A percentile compares a stretch with the other conserved stretches of the same genome.
These are phyloP conservation scores for Berkeleyomyces rouxiae DNA, from an alignment of 2,329 filamentous ascomycete genomes.

Conservation along the genomic window DNA sequence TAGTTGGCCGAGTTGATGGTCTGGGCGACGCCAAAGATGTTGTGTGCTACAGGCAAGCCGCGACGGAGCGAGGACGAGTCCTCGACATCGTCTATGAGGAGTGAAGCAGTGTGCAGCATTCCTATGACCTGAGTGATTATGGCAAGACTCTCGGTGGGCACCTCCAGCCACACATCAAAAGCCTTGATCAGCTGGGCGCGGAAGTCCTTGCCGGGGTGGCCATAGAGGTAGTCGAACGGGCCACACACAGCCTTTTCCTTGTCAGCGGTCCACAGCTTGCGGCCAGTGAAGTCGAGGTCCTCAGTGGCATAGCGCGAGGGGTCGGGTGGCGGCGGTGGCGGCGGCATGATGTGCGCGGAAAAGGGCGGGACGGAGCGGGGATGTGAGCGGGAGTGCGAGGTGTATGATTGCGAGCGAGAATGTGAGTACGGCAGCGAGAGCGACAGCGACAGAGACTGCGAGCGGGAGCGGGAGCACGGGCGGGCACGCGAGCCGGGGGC, in stretches of 20 bases:
- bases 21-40: conserved; percentile 70
- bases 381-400: conserved; percentile 10
- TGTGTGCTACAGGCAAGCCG: conserved; percentile 67
- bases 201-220: conserved; percentile 72
- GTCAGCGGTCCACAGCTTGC: conserved; percentile 47
- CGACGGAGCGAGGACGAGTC: conserved; percentile 62
- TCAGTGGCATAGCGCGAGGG: conserved; percentile 36
- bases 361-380: conserved; percentile 7
- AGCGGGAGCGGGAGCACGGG: conserved; percentile 3
- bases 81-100: conserved; percentile 78
- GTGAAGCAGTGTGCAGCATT: conserved; percentile 72
- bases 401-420: conserved; percentile 11
- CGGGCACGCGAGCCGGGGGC: neutral
- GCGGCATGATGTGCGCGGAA: conserved; percentile 10
- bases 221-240: conserved; percentile 65
- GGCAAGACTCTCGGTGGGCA: conserved; percentile 50
- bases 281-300: conserved; percentile 35
- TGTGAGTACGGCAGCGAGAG: conserved; percentile 1
- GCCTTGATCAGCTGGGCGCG: conserved; percentile 62
- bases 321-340: conserved; percentile 25
- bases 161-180: conserved; percentile 66
- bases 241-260: conserved; percentile 66
- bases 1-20: conserved; percentile 88
- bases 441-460: conserved; percentile 7
- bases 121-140: conserved; percentile 66